phyloP scores from a whole-genome alignment of 2,329 filamentous ascomycete genomes.

The Fusarium setosum region DNA sequence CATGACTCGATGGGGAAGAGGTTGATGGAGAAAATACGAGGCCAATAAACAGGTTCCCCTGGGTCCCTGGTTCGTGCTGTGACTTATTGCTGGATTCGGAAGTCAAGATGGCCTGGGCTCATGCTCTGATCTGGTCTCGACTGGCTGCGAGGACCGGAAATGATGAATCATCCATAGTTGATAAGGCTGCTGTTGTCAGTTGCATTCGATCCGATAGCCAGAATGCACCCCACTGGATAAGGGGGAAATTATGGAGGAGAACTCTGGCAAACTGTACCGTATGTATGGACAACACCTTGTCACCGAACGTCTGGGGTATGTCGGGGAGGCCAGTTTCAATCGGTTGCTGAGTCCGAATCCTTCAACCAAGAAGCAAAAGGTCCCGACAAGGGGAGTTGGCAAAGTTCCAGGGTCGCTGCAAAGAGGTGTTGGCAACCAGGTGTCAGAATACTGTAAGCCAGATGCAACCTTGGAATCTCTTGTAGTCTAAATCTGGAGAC shows the following conservation, averaged over 20 bases:
- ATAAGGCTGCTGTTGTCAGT: constrained; percentile 35
- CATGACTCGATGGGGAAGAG: constrained; percentile 15
- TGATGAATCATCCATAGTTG: constrained; percentile 12
- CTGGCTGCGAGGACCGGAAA: constrained; percentile 5
- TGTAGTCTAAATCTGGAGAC: neutral
- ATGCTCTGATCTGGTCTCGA: constrained; percentile 7
- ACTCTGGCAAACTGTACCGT: constrained; percentile 6
- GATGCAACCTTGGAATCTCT: constrained; percentile 11
- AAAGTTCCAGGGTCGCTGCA: neutral
- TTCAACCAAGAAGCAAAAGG: neutral
- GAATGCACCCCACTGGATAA: constrained; percentile 24
- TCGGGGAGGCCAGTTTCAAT: constrained; percentile 5
- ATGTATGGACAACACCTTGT: constrained; percentile 33
- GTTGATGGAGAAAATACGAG: constrained; percentile 13
- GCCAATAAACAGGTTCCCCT: neutral
- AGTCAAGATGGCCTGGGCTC: constrained; percentile 1
- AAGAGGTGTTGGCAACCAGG: neutral
- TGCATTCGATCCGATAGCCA: constrained; percentile 9
- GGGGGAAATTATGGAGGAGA: constrained; percentile 36
- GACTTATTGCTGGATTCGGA: constrained; percentile 5
- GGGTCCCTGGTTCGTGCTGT: neutral
- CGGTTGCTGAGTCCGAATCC: neutral
- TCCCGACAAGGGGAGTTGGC: constrained; percentile 6
- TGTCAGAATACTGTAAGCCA: neutral
- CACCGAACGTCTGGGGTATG: constrained; percentile 14